A percentile compares a stretch with the other conserved stretches of the same genome.
Conservation (phyloP, 176 grass and related monocot species). For the Oryza longistaminata region DNA sequence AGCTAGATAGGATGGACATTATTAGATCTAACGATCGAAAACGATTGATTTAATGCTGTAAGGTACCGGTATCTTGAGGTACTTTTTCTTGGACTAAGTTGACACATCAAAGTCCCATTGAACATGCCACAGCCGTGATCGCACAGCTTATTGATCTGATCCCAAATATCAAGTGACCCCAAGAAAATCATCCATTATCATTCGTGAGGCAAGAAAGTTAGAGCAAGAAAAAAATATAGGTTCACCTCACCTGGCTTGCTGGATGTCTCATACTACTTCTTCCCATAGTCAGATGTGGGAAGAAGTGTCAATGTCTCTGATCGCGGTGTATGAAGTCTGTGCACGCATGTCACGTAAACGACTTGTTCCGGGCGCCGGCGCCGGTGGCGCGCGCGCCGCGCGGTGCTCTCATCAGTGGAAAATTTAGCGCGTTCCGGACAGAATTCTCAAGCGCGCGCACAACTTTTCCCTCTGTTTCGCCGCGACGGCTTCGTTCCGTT, state of each 20-base stretch:
- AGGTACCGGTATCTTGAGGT: no score
- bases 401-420: not conserved
- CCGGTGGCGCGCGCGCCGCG: not conserved
- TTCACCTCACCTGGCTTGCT: not conserved
- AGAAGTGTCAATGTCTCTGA: not conserved
- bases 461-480: not conserved
- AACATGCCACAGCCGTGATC: not conserved
- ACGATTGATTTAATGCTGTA: no score
- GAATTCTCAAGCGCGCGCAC: not conserved
- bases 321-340: not conserved
- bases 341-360: conserved; percentile 23
- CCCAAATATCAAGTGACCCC: not conserved
- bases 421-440: not conserved
- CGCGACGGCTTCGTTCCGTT: not conserved
- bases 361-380: not conserved
- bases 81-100: no score
- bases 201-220: not conserved
- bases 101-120: not conserved
- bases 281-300: no score
- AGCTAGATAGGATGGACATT: no score
- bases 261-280: not conserved
- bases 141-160: not conserved
- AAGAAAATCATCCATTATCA: not conserved
- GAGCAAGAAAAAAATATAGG: not conserved
- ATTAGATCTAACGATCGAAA: no score